Evolutionary conservation across 352 stramenopile genomes (phyloP).

Genomic region (Albugo laibachii): DNA sequence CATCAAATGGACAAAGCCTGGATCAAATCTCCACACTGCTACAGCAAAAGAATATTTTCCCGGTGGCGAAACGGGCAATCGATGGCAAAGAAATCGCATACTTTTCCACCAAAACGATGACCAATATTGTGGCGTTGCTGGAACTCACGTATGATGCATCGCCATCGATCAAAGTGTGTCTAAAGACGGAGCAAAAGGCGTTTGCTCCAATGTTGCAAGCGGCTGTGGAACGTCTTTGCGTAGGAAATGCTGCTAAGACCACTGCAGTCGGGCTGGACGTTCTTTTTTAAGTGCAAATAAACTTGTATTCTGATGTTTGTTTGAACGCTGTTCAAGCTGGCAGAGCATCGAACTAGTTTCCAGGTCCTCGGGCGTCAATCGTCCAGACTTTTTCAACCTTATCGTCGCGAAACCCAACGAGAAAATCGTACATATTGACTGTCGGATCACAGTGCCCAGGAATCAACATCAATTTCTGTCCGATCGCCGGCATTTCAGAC

Average conservation of each 20-base stretch:
- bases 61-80: constrained; percentile 85
- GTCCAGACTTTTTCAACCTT: constrained; percentile 33
- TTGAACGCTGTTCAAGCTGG: too few relatives aligned
- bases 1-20: constrained; percentile 33
- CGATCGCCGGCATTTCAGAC: constrained; percentile 18
- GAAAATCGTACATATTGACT: constrained; percentile 54
- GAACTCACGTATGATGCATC: constrained; percentile 92
- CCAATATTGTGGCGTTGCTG: constrained; percentile 81
- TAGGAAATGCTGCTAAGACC: too few relatives aligned
- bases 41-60: constrained; percentile 85
- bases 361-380: constrained; percentile 27
- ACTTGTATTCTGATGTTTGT: too few relatives aligned
- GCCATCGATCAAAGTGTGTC: constrained; percentile 81
- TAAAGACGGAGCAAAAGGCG: constrained; percentile 86
- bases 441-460: constrained; percentile 59
- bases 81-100: constrained; percentile 92
- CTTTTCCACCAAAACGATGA: constrained; percentile 88
- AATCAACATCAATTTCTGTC: constrained; percentile 31
- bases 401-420: constrained; percentile 31
- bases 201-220: constrained; percentile 80
- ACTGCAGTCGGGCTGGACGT: too few relatives aligned
- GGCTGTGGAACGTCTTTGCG: constrained; percentile 39
- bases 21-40: constrained; percentile 76
- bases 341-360: constrained; percentile 15
- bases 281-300: too few relatives aligned